Base-by-base conservation (phyloP, 495 filamentous ascomycete species). In the Tetracladium marchalianum region DNA sequence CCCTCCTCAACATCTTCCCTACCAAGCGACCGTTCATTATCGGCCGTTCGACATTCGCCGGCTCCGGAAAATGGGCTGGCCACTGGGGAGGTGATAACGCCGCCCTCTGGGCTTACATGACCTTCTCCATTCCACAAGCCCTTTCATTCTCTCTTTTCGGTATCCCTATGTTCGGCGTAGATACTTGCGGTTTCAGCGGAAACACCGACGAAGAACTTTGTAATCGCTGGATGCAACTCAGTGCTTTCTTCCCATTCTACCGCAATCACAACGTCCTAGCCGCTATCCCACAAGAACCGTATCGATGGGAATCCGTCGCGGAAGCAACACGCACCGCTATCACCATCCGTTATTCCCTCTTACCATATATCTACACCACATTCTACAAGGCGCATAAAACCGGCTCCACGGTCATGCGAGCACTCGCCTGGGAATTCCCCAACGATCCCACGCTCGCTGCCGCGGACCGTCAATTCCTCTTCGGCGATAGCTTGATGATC, bases 21-120 rank as follows among this genome's bases (percentile, higher is more conserved):
- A 67, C 57, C 11, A 83, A 85, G 56, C 78, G 87, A 0, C 87
- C 87, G 0, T 90, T 94, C 64, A 85, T 93, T 58, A 90, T 94
- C 51, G 84, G 83, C 1, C 81, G 87, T 35, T 85, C 81, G 41
- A 92, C 87, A 4, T 90, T 90, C 56, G 76, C 83, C 11, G 87
- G 87, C 5, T 75, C 75, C 5, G 87, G 87, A n/a, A 78, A 77
- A 60, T 85, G 73, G 73, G 84, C 85, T 2, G 87, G 84, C 13
- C 87, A 94, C 59, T 94, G 87, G 87, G 86, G 86, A 32, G 87
- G 87, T 9, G 87, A 93, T 58, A 93, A 94, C 56, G 65, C 66
- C 34, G 80, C 78, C 4, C 66, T 71, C 11, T 92, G 80, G 76
- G 65, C 67, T 3, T 79, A 72, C 47, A 80, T 90, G 78, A 82